Evolutionary conservation across 2,329 filamentous ascomycete species (phyloP).

Genomic region (Venturia effusa): DNA sequence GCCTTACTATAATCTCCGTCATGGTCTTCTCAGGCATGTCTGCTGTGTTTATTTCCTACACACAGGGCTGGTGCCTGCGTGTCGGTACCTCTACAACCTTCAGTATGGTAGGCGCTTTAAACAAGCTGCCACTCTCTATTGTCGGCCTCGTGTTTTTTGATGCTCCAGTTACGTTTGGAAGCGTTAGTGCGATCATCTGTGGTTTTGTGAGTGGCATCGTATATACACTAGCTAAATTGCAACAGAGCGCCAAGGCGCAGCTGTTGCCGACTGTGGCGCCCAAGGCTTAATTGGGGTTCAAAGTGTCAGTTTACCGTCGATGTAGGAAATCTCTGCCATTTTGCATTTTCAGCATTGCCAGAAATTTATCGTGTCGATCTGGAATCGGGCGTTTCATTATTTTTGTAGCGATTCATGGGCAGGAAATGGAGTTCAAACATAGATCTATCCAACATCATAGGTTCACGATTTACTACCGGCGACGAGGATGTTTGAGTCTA

Average conservation of each 20-base stretch:
- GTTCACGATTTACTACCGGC: not conserved
- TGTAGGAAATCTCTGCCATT: not conserved
- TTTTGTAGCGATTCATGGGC: not conserved
- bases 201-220: slow-evolving; percentile 90
- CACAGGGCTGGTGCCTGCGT: slow-evolving; percentile 95
- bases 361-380: not conserved
- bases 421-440: not conserved
- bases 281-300: not conserved
- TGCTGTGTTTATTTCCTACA: slow-evolving; percentile 98
- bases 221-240: slow-evolving; percentile 77
- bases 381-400: not conserved
- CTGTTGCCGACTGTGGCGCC: slow-evolving; percentile 55
- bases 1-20: slow-evolving; percentile 69
- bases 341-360: not conserved
- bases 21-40: slow-evolving; percentile 92
- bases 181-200: slow-evolving; percentile 79
- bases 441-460: not conserved
- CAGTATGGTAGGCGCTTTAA: slow-evolving; percentile 97
- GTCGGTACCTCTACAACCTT: slow-evolving; percentile 96
- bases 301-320: not conserved
- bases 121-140: slow-evolving; percentile 93
- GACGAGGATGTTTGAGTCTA: too few species aligned
- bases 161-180: slow-evolving; percentile 83
- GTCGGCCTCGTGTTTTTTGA: slow-evolving; percentile 92
- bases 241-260: slow-evolving; percentile 59